Evolutionary conservation across 768 basidiomycete species (phyloP), one percentile per base, ranked within the genome.

Genomic region (Podaxis rugospora): DNA sequence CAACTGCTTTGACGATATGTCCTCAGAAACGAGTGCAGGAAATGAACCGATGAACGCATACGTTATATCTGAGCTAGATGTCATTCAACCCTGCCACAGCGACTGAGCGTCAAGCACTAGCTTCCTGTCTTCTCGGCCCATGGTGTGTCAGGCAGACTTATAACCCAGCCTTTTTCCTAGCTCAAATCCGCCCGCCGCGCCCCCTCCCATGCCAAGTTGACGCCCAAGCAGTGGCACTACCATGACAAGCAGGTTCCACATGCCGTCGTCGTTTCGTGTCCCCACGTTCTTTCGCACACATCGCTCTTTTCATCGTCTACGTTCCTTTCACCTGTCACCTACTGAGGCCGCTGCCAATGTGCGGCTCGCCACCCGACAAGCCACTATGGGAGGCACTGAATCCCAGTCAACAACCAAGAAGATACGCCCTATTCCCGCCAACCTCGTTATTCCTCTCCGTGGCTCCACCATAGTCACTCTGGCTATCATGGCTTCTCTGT

Each of bases 301-400:
- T 63, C 74, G 70, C 64, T 73, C 77, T 55, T 75, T 78, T 65
- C 67, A 68, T 55, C 70, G 70, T 57, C 74, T 81, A 67, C 71
- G 79, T 67, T 78, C 78, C 65, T 74, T 83, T 70, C 71, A 81
- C 69, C 68, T 77, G n/a, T 67, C 73, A 46, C 71, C 75, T 54
- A 59, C 57, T 18, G 67, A 68, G 39, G 65, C 66, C 13, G 51
- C 37, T 39, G 14, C 39, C 21, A 49, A 36, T 36, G 36, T 21
- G 40, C 51, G 37, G 32, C 40, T 65, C 57, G 66, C 59, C 51
- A 57, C 64, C 42, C 49, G 66, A 56, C 69, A 70, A 64, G 66
- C 66, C 63, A 62, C 64, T 14, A 59, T 53, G 68, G 65, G 64
- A 65, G 68, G 65, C 65, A 67, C 67, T 62, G 66, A 36, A 37